Base-by-base conservation (phyloP, 306 rosid genomes). In the Elaeagnus macrophylla region DNA sequence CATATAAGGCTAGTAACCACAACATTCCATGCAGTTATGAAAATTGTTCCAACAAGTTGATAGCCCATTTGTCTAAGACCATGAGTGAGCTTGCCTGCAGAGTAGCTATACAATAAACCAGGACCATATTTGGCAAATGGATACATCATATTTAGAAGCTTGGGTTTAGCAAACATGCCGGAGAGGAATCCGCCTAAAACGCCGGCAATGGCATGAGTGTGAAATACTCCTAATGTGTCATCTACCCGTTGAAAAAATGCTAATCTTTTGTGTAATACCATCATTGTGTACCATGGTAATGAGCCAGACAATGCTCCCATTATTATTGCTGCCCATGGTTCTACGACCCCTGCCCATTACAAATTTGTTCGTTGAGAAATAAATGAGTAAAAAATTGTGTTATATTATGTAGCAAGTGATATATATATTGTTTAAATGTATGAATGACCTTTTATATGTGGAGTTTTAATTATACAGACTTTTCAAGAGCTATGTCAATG, bases 201-300 rank as follows among this genome's bases (percentile, higher is more conserved):
- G 18, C 93, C 86, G 7, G 86, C 86, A 18, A 83, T 88, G 0
- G 89, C 93, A n/a, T 83, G 95, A 1, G 95, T 83, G 68, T 83
- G 93, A 70, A 83, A 81, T 47, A 72, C 95, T 10, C 89, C 93
- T 14, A 83, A 37, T 38, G 89, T 86, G 61, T 81, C 95, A n/a
- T 83, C 95, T 17, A 83, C 89, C 6, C 81, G 69, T 36, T 72
- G 81, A 65, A 79, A 77, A 66, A 75, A 51, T 7, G 71, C 68
- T 35, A 64, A 67, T 61, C 49, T 83, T 43, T 67, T 72, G 39
- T 83, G 95, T 47, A 80, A 37, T 3, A 86, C 75, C 84, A 83
- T 83, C 95, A 83, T 86, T 11, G 95, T 86, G 56, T 79, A 79
- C 81, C 84, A 79, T 9, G 84, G 81, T 36, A 72, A 43, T 8